Conservation (phyloP, 352 stramenopile genomes). For the Globisporangium acanthophoron region DNA sequence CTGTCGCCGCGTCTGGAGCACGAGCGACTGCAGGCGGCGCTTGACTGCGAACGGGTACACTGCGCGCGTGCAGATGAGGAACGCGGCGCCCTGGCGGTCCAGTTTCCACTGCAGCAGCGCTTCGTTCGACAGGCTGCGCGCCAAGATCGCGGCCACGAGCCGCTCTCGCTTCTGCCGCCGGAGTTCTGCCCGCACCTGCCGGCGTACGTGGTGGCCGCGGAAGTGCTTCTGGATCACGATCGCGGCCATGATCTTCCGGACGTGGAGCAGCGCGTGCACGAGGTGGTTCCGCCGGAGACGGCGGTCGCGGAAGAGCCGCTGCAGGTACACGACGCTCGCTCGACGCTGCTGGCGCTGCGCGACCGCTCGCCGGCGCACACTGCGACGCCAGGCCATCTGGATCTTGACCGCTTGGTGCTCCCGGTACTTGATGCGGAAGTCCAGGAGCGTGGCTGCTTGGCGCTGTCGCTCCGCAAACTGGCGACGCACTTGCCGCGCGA, state of each 20-base stretch:
- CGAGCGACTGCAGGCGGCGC: constrained; percentile 21
- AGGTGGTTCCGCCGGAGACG: constrained; percentile 33
- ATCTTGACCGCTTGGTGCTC: constrained; percentile 38
- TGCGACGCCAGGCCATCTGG: constrained; percentile 43
- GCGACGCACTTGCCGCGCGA: constrained; percentile 19
- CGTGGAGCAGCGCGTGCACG: constrained; percentile 28
- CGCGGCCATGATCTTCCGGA: constrained; percentile 23
- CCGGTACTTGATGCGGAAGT: constrained; percentile 38
- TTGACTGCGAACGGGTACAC: constrained; percentile 43
- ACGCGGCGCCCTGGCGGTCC: constrained; percentile 36
- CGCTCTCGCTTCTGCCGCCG: constrained; percentile 20
- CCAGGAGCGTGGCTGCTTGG: constrained; percentile 29
- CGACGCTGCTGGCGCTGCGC: constrained; percentile 20
- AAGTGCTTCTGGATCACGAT: constrained; percentile 37
- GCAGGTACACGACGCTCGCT: constrained; percentile 24
- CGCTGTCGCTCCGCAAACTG: constrained; percentile 18
- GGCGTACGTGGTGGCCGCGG: constrained; percentile 27
- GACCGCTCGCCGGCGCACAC: constrained; percentile 17
- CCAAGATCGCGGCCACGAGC: constrained; percentile 25
- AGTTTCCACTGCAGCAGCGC: constrained; percentile 39
- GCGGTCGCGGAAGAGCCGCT: constrained; percentile 28
- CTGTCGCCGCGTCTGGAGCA: constrained; percentile 17
- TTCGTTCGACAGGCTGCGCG: constrained; percentile 31
- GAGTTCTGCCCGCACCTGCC: constrained; percentile 8
- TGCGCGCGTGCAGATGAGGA: constrained; percentile 30